A percentile compares a stretch with the other conserved stretches of the same genome.
Evolutionary conservation across 1,284 basidiomycete genomes (phyloP).

Genomic region (Rhodofomes roseus): DNA sequence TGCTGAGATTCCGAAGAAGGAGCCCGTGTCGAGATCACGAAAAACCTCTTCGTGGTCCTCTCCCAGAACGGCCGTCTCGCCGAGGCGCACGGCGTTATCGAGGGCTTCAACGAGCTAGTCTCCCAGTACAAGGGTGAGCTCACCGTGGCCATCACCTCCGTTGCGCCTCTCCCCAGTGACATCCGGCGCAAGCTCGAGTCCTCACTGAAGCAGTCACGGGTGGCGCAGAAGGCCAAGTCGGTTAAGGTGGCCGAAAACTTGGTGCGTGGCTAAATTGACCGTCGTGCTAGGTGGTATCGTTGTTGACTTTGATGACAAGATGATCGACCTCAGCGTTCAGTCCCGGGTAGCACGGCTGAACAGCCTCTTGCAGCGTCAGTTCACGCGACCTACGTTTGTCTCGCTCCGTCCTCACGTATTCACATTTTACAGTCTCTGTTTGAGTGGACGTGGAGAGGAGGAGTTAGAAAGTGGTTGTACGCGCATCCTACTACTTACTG

Average conservation of each 20-base stretch:
- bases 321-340: conserved; percentile 91
- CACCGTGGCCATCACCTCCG: conserved; percentile 90
- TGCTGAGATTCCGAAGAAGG: conserved; percentile 64
- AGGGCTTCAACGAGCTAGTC: conserved; percentile 90
- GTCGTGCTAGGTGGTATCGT: conserved; percentile 84
- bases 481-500: conserved; percentile 3
- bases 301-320: conserved; percentile 98
- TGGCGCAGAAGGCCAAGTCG: conserved; percentile 80
- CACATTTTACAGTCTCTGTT: neutral
- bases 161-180: conserved; percentile 73
- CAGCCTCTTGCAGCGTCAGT: conserved; percentile 76
- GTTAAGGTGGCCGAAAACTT: conserved; percentile 89
- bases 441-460: conserved; percentile 1
- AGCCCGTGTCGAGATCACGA: conserved; percentile 78
- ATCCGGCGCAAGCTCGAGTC: conserved; percentile 75
- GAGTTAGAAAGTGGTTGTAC: neutral
- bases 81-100: conserved; percentile 85
- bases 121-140: conserved; percentile 91
- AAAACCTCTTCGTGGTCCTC: conserved; percentile 89
- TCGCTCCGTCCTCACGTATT: neutral
- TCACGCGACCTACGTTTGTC: neutral
- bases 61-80: conserved; percentile 91
- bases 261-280: conserved; percentile 42
- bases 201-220: conserved; percentile 79
- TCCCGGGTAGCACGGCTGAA: conserved; percentile 95